Conservation (phyloP, 2,329 filamentous ascomycete genomes). For the Allantophomopsis lycopodina region DNA sequence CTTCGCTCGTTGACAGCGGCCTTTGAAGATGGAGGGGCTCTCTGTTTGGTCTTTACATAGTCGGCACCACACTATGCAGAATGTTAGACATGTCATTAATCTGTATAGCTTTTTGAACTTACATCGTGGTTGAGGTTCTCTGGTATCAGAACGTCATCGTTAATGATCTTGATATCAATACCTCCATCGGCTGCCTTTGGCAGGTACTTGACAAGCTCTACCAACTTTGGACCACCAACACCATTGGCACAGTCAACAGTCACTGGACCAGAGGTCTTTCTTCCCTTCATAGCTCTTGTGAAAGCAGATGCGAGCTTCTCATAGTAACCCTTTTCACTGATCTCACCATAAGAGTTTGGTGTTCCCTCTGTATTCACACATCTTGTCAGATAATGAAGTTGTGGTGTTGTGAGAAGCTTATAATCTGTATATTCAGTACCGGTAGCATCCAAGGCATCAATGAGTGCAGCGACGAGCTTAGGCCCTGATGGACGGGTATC, state of each 20-base stretch:
- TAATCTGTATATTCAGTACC: constrained; percentile 67
- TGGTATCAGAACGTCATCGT: constrained; percentile 84
- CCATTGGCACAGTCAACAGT: constrained; percentile 95
- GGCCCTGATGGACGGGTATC: constrained; percentile 91
- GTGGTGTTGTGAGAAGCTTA: constrained; percentile 90
- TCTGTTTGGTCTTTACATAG: constrained; percentile 94
- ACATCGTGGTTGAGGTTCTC: constrained; percentile 83
- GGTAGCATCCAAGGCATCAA: constrained; percentile 66
- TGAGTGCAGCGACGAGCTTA: constrained; percentile 64
- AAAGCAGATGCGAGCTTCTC: constrained; percentile 82
- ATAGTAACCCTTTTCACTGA: constrained; percentile 88
- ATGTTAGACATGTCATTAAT: constrained; percentile 4
- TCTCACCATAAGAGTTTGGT: constrained; percentile 73
- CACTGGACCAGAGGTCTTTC: constrained; percentile 59
- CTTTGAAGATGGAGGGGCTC: constrained; percentile 72
- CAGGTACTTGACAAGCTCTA: constrained; percentile 73
- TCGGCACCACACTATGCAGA: constrained; percentile 70
- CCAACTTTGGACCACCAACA: constrained; percentile 83
- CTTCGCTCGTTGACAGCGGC: constrained; percentile 63
- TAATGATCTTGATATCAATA: constrained; percentile 75
- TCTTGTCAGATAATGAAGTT: constrained; percentile 90
- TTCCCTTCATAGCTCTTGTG: constrained; percentile 65
- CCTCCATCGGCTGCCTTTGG: constrained; percentile 51
- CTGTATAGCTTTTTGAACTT: constrained; percentile 17
- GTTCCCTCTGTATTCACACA: constrained; percentile 89